Base-by-base conservation (phyloP, 2,329 filamentous ascomycete species). In the Cercospora canescens region DNA sequence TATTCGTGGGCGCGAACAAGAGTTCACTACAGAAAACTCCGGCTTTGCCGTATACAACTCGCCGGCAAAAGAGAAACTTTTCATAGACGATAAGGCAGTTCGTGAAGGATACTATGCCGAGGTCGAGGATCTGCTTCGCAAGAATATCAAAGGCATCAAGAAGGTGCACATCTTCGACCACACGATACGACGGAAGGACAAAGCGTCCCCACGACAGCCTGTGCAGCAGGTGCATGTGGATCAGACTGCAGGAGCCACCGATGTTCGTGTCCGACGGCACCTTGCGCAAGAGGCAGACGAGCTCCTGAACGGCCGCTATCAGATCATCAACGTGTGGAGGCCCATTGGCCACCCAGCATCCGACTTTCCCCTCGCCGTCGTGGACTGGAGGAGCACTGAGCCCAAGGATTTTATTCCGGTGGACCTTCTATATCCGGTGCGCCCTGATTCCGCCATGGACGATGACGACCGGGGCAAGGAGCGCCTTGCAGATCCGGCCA, bases 151-250 rank as follows among this genome's bases (percentile, higher is more conserved):
- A 0, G 84, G 82, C 0, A 80, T 89, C 60, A 85, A 85, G 62
- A 87, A 87, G 67, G 83, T 92, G 11, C 83, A 88, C 66, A 89
- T 91, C 65, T 92, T 92, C 74, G 89, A 92, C 76, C 89, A 92
- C 76, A 91, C 89, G 0, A 89, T 92, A 70, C 85, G 89, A 1
- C 80, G 85, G 6, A 80, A 84, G 21, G 77, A 81, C 1, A 84
- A 85, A n/a, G 76, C 79, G 1, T 81, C 87, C 0, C 82, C 87
- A 0, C 83, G 89, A 6, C 85, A 87, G 68, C 90, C 90, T 0
- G 89, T 92, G 0, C 87, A 90, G 75, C 86, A 87, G 70, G 88
- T 91, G 0, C 90, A 92, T 68, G 88, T 92, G 14, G 90, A 92
- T 73, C 90, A 92, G 78, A 91, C 89, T 0, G 86, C 88, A 0